Evolutionary conservation across 768 basidiomycete species (phyloP), one percentile per base, ranked within the genome.

Genomic region (Imleria badia): DNA sequence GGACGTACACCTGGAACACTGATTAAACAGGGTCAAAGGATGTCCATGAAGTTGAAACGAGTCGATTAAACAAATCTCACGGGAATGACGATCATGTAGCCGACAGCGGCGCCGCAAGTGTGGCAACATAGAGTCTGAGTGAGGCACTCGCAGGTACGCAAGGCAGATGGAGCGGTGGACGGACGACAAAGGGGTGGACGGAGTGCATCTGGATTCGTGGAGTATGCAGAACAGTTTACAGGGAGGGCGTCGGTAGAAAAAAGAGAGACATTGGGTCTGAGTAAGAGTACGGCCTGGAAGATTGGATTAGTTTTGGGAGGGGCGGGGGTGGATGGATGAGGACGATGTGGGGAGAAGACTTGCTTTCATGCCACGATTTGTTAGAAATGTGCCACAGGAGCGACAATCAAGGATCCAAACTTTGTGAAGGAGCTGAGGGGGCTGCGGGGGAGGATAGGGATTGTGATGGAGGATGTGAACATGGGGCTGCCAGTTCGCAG

Each of bases 321-420:
- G 44, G 30, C n/a, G 14, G 12, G 31, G 39, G 12, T 35, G 14
- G 0, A 3, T 20, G 12, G 44, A 31, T 20, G 14, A n/a, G n/a
- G 36, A 38, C 4, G 49, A 38, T 17, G 30, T 11, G 44, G 23
- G 33, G 36, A 29, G 33, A 41, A 36, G 42, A 55, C 78, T 69
- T 61, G 83, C 89, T 80, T 89, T 88, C 91, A 93, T 93, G 52
- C 85, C 91, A 26, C 91, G 81, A 68, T 93, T 91, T 15, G 90
- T 89, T 45, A 93, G 71, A 65, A 92, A 92, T 19, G 78, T 81
- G 30, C 77, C 76, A 67, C 91, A 93, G 8, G 81, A 76, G 59
- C 78, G 83, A 72, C 91, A 94, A 67, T 89, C 85, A 48, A 94
- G 73, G 31, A 89, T 83, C 84, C 88, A 92, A 49, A 93, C 89